Evolutionary conservation across 164 flowering plant genomes (phyloP).

Genomic region (Pachysandra terminalis): DNA sequence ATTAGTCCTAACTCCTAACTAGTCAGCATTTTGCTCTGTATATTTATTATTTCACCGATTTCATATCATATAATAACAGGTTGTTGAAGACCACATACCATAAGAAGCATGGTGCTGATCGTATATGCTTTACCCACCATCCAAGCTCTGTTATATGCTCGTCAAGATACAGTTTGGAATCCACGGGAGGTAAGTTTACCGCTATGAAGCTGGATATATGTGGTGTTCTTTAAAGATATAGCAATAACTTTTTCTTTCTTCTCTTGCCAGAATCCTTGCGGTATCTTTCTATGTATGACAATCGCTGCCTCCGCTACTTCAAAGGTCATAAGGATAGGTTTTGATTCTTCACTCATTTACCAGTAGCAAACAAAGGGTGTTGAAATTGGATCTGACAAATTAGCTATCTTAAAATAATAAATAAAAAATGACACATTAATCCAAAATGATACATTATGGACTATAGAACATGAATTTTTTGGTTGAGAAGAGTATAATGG

Average conservation of each 20-base stretch:
- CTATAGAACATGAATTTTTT: not conserved
- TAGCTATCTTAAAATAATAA: not conserved
- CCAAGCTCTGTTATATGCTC: slow-evolving; percentile 94
- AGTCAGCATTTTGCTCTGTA: not conserved
- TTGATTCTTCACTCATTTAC: slow-evolving; percentile 4
- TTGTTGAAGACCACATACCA: slow-evolving; percentile 91
- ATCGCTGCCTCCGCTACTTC: slow-evolving; percentile 94
- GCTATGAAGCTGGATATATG: not conserved
- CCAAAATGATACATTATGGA: not conserved
- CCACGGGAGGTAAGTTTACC: slow-evolving; percentile 53
- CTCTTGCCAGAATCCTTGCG: slow-evolving; percentile 68
- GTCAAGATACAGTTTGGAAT: slow-evolving; percentile 68
- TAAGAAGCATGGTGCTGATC: slow-evolving; percentile 92
- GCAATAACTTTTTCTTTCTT: not conserved
- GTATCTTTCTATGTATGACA: slow-evolving; percentile 94
- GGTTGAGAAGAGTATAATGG: not conserved
- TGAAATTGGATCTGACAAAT: not conserved
- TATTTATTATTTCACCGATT: not conserved
- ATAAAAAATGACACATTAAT: no score
- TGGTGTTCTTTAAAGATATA: slow-evolving; percentile 5
- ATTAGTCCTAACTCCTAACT: not conserved
- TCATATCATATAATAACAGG: slow-evolving; percentile 33
- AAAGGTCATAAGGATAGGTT: slow-evolving; percentile 97
- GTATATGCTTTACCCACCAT: slow-evolving; percentile 95
- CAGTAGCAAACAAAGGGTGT: not conserved